Evolutionary conservation across 2,329 filamentous ascomycete genomes (phyloP), one percentile per base, ranked within the genome.

Genomic region (Rhytidhysteron rufulum): DNA sequence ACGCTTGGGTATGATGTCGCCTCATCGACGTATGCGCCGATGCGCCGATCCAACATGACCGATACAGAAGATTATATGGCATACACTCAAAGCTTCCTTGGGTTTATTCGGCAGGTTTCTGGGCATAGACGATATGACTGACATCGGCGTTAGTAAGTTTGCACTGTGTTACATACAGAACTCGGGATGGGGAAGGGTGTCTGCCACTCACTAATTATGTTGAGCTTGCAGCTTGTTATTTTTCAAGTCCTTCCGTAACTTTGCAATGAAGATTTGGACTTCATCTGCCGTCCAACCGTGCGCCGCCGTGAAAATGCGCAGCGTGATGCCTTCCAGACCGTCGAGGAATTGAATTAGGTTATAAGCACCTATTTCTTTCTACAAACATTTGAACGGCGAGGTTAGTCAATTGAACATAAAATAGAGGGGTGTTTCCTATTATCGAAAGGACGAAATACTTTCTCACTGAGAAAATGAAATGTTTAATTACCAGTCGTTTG

Each of bases 301-400:
- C 3, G 45, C 46, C 10, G 31, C 34, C 4, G 47, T 49, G 19
- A 47, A 51, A 8, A 51, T 20, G 3, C 53, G 37, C 25, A 54
- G 34, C 2, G 46, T 49, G 13, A 57, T 43, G n/a, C 42, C 56
- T 36, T 60, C 56, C 16, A 57, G 32, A 17, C 54, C 54, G 30
- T 60, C 56, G 5, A 57, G 40, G 27, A 45, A 51, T 33, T 52
- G 49, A 29, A 57, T 43, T 1, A 56, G 34, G 41, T 58, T 50
- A 39, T 57, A 53, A 18, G 54, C 49, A 21, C 56, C 56, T 24
- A 55, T 45, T 40, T 58, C 52, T 41, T 60, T 60, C 44, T 50
- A 19, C 18, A 31, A 15, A 34, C 21, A 17, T 5, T 4, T 33
- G 10, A 35, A 34, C n/a, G 3, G 5, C 32, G 30, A 17, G 16